These are phyloP conservation scores for Boletus rex-veris DNA, from an alignment of 768 basidiomycete genomes.

Conservation along the genomic window DNA sequence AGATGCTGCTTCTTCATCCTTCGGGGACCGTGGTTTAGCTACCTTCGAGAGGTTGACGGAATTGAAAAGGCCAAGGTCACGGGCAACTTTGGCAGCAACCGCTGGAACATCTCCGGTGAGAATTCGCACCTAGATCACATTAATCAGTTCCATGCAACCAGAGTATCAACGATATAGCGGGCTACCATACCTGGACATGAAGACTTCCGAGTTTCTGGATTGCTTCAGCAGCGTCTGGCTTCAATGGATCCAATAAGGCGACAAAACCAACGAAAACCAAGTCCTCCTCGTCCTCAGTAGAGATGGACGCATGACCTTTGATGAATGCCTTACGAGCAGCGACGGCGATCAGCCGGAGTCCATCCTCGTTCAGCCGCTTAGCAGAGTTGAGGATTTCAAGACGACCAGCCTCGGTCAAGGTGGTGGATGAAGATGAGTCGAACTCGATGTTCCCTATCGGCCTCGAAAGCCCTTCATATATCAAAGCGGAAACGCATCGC, in stretches of 20 bases:
- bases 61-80: conserved; percentile 33
- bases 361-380: conserved; percentile 29
- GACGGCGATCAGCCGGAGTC: conserved; percentile 29
- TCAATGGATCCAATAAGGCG: conserved; percentile 30
- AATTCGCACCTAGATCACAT: conserved; percentile 28
- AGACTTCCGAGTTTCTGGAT: conserved; percentile 26
- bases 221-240: conserved; percentile 31
- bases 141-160: conserved; percentile 4
- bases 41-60: conserved; percentile 14
- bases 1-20: conserved; percentile 26
- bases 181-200: conserved; percentile 27
- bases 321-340: conserved; percentile 21
- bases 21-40: conserved; percentile 3
- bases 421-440: conserved; percentile 14
- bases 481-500: conserved; percentile 23
- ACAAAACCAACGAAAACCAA: conserved; percentile 30
- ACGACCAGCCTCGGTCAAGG: conserved; percentile 20
- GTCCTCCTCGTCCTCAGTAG: conserved; percentile 28
- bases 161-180: not conserved
- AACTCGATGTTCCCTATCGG: conserved; percentile 11
- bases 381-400: conserved; percentile 25
- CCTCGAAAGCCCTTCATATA: conserved; percentile 12
- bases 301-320: conserved; percentile 16
- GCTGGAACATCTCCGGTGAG: conserved; percentile 35
- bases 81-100: conserved; percentile 37